Evolutionary conservation across 208 protist genomes (phyloP).

Genomic region (Strigomonas culicis): DNA sequence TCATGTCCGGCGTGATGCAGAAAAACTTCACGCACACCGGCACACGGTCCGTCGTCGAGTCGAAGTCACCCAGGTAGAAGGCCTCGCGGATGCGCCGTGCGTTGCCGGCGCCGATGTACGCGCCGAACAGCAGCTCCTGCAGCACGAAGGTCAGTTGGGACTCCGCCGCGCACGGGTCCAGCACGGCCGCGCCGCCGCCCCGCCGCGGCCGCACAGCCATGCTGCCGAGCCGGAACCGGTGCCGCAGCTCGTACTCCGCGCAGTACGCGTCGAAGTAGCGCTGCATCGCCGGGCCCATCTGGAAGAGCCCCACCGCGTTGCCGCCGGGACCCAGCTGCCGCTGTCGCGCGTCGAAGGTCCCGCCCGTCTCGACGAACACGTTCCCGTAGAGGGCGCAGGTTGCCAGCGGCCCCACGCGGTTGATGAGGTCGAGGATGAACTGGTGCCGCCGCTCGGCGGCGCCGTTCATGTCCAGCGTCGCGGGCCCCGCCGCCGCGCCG

Average conservation of each 20-base stretch:
- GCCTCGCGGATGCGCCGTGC: not conserved
- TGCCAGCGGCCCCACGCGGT: not conserved
- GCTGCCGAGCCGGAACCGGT: not conserved
- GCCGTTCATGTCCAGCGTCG: not conserved
- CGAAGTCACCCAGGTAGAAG: not conserved
- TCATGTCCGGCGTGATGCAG: not conserved
- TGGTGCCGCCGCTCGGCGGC: constrained; percentile 4
- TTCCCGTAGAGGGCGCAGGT: constrained; percentile 13
- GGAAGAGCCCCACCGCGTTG: constrained; percentile 8
- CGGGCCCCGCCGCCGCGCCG: no score
- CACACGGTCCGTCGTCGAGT: not conserved
- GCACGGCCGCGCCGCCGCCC: not conserved
- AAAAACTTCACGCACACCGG: not conserved
- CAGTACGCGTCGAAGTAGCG: constrained; percentile 11
- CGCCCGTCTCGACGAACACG: constrained; percentile 10
- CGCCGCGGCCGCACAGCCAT: not conserved
- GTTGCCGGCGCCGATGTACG: constrained; percentile 9
- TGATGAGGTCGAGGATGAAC: constrained; percentile 7
- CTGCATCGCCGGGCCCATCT: constrained; percentile 5
- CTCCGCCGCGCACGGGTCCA: constrained; percentile 6
- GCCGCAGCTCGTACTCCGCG: constrained; percentile 2
- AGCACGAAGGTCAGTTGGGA: constrained; percentile 12
- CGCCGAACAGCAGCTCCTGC: not conserved
- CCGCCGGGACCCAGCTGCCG: not conserved
- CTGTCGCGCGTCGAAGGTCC: constrained; percentile 12